These are phyloP conservation scores for Lactarius vividus DNA, from an alignment of 768 basidiomycete species.

Conservation along the genomic window DNA sequence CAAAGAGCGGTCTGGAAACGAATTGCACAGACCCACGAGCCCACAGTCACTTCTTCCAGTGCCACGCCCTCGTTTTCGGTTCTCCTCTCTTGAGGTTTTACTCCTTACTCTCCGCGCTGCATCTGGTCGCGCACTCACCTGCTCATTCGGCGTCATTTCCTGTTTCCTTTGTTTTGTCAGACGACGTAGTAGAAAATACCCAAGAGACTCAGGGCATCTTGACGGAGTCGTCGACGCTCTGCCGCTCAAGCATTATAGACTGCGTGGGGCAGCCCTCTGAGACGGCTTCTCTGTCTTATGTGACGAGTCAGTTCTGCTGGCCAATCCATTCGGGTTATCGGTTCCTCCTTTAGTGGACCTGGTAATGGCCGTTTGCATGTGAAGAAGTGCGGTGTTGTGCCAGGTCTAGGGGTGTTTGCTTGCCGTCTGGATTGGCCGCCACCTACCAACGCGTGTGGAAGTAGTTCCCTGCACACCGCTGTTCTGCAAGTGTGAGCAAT, in stretches of 20 bases:
- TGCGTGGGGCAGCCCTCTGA: background rate
- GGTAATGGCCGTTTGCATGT: background rate
- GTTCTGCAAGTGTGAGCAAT: background rate
- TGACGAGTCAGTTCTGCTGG: background rate
- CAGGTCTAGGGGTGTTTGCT: background rate
- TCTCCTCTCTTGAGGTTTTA: background rate
- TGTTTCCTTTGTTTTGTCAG: background rate
- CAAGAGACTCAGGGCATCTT: background rate
- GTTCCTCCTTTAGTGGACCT: background rate
- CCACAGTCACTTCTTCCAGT: background rate
- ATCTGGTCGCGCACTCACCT: too few species aligned
- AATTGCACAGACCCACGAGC: background rate
- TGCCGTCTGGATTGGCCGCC: background rate
- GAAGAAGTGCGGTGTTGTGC: background rate
- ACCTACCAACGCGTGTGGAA: background rate
- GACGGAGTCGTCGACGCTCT: background rate
- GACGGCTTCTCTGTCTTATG: conserved; percentile 6
- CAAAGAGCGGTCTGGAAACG: background rate
- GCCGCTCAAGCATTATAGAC: conserved; percentile 6
- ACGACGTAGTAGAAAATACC: background rate
- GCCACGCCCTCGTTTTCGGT: background rate
- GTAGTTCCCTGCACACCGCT: background rate
- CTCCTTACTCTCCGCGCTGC: conserved; percentile 4
- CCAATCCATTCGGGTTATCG: conserved; percentile 1
- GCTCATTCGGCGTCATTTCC: conserved; percentile 9